These are phyloP conservation scores for Meripilus lineatus DNA, from an alignment of 1,284 basidiomycete genomes.

Conservation along the genomic window DNA sequence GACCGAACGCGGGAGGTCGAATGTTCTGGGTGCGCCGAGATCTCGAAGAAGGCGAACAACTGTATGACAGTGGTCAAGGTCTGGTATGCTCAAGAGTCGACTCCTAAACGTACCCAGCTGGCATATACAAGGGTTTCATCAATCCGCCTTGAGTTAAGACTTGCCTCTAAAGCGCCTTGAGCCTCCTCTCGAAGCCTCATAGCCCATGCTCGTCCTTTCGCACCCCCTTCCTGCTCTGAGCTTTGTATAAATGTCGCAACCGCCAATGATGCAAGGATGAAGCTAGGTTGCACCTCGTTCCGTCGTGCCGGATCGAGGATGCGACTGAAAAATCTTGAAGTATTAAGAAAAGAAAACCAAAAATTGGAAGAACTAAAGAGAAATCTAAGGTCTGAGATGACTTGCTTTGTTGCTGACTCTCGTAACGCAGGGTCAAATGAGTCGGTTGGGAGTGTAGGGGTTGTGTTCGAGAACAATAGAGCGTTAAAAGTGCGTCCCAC, in stretches of 20 bases:
- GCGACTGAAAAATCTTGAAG: conserved; percentile 58
- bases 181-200: conserved; percentile 59
- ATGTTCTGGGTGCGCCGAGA: conserved; percentile 62
- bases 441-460: conserved; percentile 22
- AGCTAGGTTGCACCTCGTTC: conserved; percentile 58
- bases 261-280: conserved; percentile 61
- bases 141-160: conserved; percentile 62
- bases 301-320: conserved; percentile 52
- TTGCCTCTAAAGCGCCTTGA: conserved; percentile 66
- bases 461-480: conserved; percentile 41
- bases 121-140: conserved; percentile 69
- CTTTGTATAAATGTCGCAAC: conserved; percentile 67
- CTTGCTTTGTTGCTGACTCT: conserved; percentile 36
- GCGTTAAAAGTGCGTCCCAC: conserved; percentile 66
- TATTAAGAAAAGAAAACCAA: conserved; percentile 70
- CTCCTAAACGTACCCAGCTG: conserved; percentile 53
- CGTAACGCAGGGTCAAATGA: conserved; percentile 38
- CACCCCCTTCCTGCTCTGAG: conserved; percentile 47
- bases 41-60: conserved; percentile 67
- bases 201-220: conserved; percentile 46
- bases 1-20: conserved; percentile 49
- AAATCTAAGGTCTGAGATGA: conserved; percentile 57
- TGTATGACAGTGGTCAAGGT: conserved; percentile 20
- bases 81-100: conserved; percentile 1
- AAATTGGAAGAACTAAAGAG: conserved; percentile 60